These are phyloP conservation scores for Lentinula lateritia DNA, from an alignment of 768 basidiomycete genomes.

Conservation along the genomic window DNA sequence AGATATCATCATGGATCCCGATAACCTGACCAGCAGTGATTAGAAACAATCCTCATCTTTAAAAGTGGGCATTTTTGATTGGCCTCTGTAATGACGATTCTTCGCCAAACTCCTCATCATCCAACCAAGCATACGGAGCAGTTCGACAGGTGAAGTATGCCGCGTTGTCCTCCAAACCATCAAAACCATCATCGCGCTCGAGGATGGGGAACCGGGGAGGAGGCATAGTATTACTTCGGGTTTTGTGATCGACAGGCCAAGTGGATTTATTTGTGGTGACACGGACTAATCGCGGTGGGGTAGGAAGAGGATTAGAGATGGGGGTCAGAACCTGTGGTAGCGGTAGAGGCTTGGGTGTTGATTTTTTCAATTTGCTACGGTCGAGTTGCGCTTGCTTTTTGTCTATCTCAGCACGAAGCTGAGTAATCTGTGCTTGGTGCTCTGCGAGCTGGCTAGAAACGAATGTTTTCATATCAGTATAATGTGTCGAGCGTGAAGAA, in stretches of 20 bases:
- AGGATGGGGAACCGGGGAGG: neutral
- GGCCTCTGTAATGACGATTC: neutral
- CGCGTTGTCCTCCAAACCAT: neutral
- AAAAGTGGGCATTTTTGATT: neutral
- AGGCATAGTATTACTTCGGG: neutral
- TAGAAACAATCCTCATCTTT: neutral
- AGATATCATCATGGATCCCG: neutral
- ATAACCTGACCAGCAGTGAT: neutral
- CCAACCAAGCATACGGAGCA: neutral
- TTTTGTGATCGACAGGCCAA: neutral
- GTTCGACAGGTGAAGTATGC: slow-evolving; percentile 1
- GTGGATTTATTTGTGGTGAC: neutral
- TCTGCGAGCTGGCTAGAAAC: neutral
- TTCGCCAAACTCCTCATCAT: neutral
- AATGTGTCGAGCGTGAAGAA: neutral
- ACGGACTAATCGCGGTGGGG: neutral
- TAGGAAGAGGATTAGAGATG: slow-evolving; percentile 4
- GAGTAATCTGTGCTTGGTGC: slow-evolving; percentile 2
- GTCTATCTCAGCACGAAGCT: neutral
- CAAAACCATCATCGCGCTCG: neutral
- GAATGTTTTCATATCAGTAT: neutral
- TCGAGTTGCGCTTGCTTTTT: neutral
- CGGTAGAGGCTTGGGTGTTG: neutral
- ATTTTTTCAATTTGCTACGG: neutral
- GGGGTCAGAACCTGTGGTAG: neutral